Conservation (phyloP, 805 yeast species). For the Zygotorulaspora florentina region DNA sequence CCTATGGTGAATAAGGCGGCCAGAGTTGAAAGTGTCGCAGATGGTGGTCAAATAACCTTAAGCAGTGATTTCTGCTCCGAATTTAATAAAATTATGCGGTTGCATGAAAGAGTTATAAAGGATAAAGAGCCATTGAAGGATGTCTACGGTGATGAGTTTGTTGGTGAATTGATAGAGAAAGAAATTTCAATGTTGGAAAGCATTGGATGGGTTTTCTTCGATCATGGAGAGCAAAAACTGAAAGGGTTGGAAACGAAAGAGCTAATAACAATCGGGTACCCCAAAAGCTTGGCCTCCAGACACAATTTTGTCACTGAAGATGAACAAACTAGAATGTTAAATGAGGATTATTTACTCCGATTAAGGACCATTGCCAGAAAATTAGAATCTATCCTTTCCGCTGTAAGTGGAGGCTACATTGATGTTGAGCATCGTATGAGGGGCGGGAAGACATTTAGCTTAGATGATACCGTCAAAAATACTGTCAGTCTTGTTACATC, state of each 20-base stretch:
- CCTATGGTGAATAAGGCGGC: constrained; percentile 97
- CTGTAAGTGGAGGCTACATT: constrained; percentile 41
- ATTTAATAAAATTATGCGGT: constrained; percentile 51
- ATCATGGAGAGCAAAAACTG: constrained; percentile 80
- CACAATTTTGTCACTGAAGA: constrained; percentile 43
- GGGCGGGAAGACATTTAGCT: constrained; percentile 5
- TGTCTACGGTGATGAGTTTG: constrained; percentile 43
- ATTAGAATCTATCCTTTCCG: constrained; percentile 55
- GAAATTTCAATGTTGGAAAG: constrained; percentile 63
- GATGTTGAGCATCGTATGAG: constrained; percentile 15
- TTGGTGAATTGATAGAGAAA: constrained; percentile 56
- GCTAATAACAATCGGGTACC: constrained; percentile 72
- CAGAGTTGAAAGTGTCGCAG: constrained; percentile 89
- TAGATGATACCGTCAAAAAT: constrained; percentile 11
- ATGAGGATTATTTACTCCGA: constrained; percentile 43
- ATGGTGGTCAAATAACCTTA: constrained; percentile 95
- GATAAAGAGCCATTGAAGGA: constrained; percentile 33
- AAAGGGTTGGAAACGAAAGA: constrained; percentile 96
- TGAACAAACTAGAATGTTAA: constrained; percentile 28
- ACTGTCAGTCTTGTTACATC: constrained; percentile 7
- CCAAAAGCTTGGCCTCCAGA: constrained; percentile 59
- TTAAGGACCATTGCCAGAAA: constrained; percentile 52
- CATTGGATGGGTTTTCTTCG: constrained; percentile 63
- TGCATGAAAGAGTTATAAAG: constrained; percentile 33
- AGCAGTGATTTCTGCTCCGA: constrained; percentile 78